phyloP scores from a whole-genome alignment of 768 basidiomycete species.

The Kwoniella newhampshirensis region DNA sequence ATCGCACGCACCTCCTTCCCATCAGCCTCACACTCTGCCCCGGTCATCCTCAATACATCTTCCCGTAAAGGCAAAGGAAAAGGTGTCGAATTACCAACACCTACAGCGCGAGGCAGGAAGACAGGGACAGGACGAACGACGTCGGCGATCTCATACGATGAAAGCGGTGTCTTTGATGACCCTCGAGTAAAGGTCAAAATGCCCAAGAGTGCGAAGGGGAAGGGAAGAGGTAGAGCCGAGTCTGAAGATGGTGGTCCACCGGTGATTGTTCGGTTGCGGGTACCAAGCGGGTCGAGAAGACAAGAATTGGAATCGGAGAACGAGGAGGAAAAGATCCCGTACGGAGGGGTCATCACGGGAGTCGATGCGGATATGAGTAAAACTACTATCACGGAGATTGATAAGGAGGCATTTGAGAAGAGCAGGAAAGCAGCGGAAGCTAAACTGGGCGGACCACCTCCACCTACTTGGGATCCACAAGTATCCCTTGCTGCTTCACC shows the following conservation, averaged over 20 bases:
- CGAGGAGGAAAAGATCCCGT: constrained; percentile 62
- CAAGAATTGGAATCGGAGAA: constrained; percentile 61
- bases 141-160: constrained; percentile 46
- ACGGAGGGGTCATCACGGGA: constrained; percentile 74
- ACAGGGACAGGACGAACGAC: constrained; percentile 16
- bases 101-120: constrained; percentile 20
- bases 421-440: constrained; percentile 72
- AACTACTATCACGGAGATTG: constrained; percentile 63
- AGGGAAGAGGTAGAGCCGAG: background rate
- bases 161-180: constrained; percentile 59
- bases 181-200: constrained; percentile 67
- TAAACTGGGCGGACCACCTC: constrained; percentile 40
- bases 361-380: constrained; percentile 71
- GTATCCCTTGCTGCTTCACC: constrained; percentile 13
- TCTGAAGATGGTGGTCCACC: constrained; percentile 12
- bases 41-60: constrained; percentile 7
- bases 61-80: constrained; percentile 31
- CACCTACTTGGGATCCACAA: constrained; percentile 19
- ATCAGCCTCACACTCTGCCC: constrained; percentile 2
- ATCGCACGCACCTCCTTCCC: background rate
- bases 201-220: constrained; percentile 37
- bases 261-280: constrained; percentile 29
- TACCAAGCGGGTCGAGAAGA: constrained; percentile 20
- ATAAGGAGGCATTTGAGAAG: constrained; percentile 71
- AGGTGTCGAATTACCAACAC: constrained; percentile 20